Percentiles rank a stretch among this genome's conserved stretches.
These are phyloP conservation scores for Citropsis articulata DNA, from an alignment of 345 rosid species.

Conservation along the genomic window DNA sequence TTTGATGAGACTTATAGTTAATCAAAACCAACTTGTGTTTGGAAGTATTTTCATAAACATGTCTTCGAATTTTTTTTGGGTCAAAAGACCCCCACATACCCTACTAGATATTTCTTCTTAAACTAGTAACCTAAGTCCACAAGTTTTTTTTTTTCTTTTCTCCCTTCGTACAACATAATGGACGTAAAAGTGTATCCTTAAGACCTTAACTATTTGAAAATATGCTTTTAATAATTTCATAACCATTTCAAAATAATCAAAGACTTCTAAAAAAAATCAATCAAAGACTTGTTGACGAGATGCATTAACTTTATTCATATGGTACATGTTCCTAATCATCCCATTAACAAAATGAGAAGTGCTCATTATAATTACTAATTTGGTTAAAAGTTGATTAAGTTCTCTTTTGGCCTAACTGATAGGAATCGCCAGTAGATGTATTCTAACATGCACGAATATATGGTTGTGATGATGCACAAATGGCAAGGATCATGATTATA, in stretches of 20 bases:
- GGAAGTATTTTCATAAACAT: neutral
- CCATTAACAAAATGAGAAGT: slow-evolving; percentile 2
- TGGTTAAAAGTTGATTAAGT: slow-evolving; percentile 9
- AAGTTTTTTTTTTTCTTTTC: too few species aligned
- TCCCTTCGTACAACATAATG: too few species aligned
- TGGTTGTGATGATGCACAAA: too few species aligned
- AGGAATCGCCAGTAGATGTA: too few species aligned
- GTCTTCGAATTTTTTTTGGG: too few species aligned
- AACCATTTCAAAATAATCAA: neutral
- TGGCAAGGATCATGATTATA: too few species aligned
- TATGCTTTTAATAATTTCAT: neutral
- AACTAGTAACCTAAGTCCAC: too few species aligned
- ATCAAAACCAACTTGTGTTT: neutral
- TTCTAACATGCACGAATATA: too few species aligned
- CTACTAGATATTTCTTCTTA: neutral
- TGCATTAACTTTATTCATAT: neutral
- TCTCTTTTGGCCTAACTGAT: slow-evolving; percentile 23
- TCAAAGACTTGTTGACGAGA: too few species aligned
- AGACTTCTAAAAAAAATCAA: too few species aligned
- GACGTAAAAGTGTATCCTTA: too few species aligned
- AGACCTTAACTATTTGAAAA: too few species aligned
- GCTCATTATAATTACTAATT: slow-evolving; percentile 4
- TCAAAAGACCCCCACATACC: neutral
- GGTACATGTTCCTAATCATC: neutral
- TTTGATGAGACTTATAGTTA: neutral